Conservation (phyloP, 1,284 basidiomycete species). For the Malassezia nana region DNA sequence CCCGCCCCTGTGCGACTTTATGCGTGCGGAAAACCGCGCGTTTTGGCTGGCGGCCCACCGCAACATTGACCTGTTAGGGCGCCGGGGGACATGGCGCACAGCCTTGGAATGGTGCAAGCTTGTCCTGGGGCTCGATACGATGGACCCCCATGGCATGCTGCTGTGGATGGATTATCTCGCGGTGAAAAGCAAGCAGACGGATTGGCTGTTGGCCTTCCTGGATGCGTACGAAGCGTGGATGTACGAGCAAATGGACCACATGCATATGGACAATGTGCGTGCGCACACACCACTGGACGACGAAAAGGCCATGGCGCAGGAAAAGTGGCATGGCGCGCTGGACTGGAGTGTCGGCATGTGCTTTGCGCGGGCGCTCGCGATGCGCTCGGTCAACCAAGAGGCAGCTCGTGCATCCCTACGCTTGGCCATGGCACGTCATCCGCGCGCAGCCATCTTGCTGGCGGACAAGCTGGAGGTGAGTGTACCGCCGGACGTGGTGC, state of each 20-base stretch:
- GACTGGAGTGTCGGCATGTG: conserved; percentile 40
- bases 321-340: conserved; percentile 26
- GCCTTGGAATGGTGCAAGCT: conserved; percentile 46
- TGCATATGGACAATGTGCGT: conserved; percentile 13
- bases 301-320: conserved; percentile 22
- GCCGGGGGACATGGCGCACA: conserved; percentile 44
- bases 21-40: conserved; percentile 38
- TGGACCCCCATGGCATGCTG: conserved; percentile 42
- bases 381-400: conserved; percentile 32
- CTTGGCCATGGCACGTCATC: conserved; percentile 35
- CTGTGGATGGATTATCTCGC: conserved; percentile 47
- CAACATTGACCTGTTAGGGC: conserved; percentile 36
- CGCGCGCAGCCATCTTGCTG: conserved; percentile 28
- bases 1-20: conserved; percentile 36
- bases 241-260: conserved; percentile 1
- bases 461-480: conserved; percentile 32
- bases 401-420: conserved; percentile 22
- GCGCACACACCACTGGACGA: conserved; percentile 28
- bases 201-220: conserved; percentile 37
- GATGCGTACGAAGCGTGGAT: conserved; percentile 26
- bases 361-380: conserved; percentile 34
- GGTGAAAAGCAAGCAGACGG: conserved; percentile 34
- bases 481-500: conserved; percentile 22
- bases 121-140: conserved; percentile 31
- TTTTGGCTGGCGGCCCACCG: conserved; percentile 43